Evolutionary conservation across 768 basidiomycete species (phyloP), one percentile per base, ranked within the genome.

Genomic region (Leccinum arenicola): DNA sequence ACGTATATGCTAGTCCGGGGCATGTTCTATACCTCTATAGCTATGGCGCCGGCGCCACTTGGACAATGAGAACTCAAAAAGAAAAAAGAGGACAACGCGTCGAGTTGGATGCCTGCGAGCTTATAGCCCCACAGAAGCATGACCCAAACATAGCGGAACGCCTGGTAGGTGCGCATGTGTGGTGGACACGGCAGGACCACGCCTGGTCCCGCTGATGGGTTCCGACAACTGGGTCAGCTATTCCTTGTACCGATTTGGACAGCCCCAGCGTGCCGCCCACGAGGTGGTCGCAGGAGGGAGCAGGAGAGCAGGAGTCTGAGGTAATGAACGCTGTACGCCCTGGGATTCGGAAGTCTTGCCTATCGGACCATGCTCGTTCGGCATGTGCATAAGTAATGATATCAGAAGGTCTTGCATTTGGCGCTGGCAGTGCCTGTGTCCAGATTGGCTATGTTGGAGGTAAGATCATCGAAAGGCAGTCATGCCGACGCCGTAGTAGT

Each of bases 111-210:
- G 33, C 36, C 35, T 53, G 61, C 59, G 36, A 51, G 57, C 43
- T 72, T 67, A 70, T 67, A 70, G 61, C 64, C 63, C 58, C 54
- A 27, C 61, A 57, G 50, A 64, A 29, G 56, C 62, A 64, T 33
- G 72, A 48, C 25, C 60, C 36, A 65, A 71, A 73, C 57, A 64
- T 55, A 61, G 67, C 35, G 58, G 50, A 55, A 54, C n/a, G 55
- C 50, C 68, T 50, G 57, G 43, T 66, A 48, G 56, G 66, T 64
- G 56, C 57, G 61, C 59, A 58, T 59, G 61, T 56, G 58, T 49
- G 63, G 58, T 49, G 63, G 43, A 50, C 61, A 63, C 45, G 61
- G 66, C 68, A 63, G 56, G 68, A 58, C 68, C 59, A 56, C 48
- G 17, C 36, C 47, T 45, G 43, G 58, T 38, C 55, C 55, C 55